Evolutionary conservation across 2,329 filamentous ascomycete species (phyloP).

Genomic region (Fusarium ambrosium): DNA sequence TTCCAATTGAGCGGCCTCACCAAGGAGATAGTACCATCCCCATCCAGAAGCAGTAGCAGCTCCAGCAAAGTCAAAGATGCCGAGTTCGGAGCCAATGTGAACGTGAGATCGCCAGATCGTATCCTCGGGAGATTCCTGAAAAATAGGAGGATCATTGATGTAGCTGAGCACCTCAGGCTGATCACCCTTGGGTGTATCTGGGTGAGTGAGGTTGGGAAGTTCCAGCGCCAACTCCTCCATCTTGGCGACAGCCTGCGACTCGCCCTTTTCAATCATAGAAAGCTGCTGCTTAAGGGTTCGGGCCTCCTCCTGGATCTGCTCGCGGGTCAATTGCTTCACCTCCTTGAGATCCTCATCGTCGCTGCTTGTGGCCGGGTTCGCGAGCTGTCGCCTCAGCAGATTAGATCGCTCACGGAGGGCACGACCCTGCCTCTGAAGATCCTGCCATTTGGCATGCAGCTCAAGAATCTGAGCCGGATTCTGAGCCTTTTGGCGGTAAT

Average conservation of each 20-base stretch:
- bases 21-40: constrained; percentile 98
- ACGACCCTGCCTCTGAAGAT: constrained; percentile 71
- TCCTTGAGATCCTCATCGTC: constrained; percentile 58
- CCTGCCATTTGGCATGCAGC: constrained; percentile 70
- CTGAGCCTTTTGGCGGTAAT: constrained; percentile 74
- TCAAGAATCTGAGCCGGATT: constrained; percentile 69
- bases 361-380: constrained; percentile 63
- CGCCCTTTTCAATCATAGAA: constrained; percentile 69
- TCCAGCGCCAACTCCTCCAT: constrained; percentile 82
- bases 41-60: constrained; percentile 89
- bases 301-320: constrained; percentile 73
- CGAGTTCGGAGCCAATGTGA: constrained; percentile 87
- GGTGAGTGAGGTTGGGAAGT: constrained; percentile 88
- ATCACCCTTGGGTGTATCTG: constrained; percentile 78
- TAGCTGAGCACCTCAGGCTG: constrained; percentile 77
- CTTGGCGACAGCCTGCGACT: constrained; percentile 71
- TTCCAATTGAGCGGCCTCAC: constrained; percentile 92
- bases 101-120: constrained; percentile 80
- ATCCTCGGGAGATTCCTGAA: constrained; percentile 46
- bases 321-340: constrained; percentile 56
- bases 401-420: constrained; percentile 76
- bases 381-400: constrained; percentile 67
- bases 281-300: constrained; percentile 74
- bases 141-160: constrained; percentile 78
- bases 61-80: constrained; percentile 88